Conservation (phyloP, 306 rosid genomes). For the Cajanus cajan region DNA sequence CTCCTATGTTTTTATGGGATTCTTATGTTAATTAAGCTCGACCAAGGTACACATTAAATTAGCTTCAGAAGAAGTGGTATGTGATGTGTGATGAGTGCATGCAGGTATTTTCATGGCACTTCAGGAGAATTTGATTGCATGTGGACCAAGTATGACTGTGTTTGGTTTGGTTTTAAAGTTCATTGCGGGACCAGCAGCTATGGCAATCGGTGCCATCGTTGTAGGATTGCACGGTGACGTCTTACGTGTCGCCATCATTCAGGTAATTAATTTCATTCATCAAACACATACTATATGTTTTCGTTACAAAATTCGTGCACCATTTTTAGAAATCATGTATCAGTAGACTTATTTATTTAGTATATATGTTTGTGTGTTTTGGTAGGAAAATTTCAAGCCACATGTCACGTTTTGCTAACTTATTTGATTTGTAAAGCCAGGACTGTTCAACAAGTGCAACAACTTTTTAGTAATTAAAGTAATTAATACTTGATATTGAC, state of each 20-base stretch:
- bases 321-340: not conserved
- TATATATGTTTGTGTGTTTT: not conserved
- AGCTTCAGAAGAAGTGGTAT: not conserved
- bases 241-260: conserved; percentile 79
- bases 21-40: not conserved
- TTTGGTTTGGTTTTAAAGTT: conserved; percentile 80
- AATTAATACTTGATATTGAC: not conserved
- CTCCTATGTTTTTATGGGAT: not conserved
- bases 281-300: not conserved
- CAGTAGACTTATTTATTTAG: not conserved
- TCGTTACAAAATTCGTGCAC: not conserved
- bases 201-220: conserved; percentile 73
- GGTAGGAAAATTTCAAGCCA: not conserved
- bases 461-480: not conserved
- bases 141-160: conserved; percentile 60
- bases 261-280: conserved; percentile 29
- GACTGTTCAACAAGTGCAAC: not conserved
- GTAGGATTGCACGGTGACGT: conserved; percentile 86
- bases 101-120: conserved; percentile 95
- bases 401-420: not conserved
- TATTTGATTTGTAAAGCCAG: not conserved
- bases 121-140: conserved; percentile 72
- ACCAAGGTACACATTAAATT: not conserved
- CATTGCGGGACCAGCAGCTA: conserved; percentile 89
- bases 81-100: not conserved